phyloP scores from a whole-genome alignment of 1,284 basidiomycete species.

The Melanopsichium pennsylvanicum region DNA sequence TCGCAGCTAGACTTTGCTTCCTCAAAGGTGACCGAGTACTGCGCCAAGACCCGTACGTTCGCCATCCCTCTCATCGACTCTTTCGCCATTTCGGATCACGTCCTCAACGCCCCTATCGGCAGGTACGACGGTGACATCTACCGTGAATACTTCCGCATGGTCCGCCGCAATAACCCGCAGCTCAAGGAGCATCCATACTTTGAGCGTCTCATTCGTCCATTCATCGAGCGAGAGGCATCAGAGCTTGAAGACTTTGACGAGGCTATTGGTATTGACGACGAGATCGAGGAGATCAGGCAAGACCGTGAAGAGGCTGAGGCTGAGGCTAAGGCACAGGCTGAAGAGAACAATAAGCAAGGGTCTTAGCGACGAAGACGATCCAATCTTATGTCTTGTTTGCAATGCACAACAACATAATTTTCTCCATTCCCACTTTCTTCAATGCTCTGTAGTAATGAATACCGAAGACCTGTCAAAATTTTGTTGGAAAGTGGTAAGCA shows the following conservation, averaged over 20 bases:
- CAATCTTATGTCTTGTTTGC: too few relatives aligned
- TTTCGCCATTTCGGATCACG: constrained; percentile 71
- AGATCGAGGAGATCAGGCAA: constrained; percentile 67
- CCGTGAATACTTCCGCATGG: constrained; percentile 59
- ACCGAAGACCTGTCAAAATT: too few relatives aligned
- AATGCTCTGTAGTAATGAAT: too few relatives aligned
- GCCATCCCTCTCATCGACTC: constrained; percentile 70
- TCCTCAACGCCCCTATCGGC: constrained; percentile 71
- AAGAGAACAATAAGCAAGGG: constrained; percentile 23
- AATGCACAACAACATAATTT: too few relatives aligned
- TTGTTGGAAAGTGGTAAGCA: too few relatives aligned
- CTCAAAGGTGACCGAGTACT: constrained; percentile 68
- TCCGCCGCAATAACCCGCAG: constrained; percentile 63
- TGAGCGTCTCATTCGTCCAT: constrained; percentile 70
- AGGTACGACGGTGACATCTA: constrained; percentile 63
- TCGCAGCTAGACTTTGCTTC: constrained; percentile 69
- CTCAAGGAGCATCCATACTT: constrained; percentile 69
- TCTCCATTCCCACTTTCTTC: too few relatives aligned
- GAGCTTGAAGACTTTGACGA: constrained; percentile 66
- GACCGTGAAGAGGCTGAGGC: constrained; percentile 60
- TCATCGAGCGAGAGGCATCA: constrained; percentile 68
- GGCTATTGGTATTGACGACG: constrained; percentile 68
- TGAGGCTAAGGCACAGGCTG: constrained; percentile 41
- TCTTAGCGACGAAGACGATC: too few relatives aligned
- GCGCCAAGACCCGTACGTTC: constrained; percentile 68